Evolutionary conservation across 768 basidiomycete species (phyloP).

Genomic region (Cytidiella melzeri): DNA sequence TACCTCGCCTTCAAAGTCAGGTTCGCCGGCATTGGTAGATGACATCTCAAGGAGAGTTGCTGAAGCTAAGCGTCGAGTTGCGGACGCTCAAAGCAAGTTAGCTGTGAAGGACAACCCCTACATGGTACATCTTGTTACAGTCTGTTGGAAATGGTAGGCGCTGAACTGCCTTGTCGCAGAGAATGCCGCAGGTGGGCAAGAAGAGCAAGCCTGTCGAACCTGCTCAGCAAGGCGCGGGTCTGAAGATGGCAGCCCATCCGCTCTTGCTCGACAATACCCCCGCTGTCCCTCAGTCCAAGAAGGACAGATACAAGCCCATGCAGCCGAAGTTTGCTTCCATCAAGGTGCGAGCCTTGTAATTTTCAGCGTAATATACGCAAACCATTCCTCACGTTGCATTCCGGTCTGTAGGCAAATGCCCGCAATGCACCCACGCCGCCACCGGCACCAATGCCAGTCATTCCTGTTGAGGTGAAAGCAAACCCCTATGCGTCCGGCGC

Average conservation of each 20-base stretch:
- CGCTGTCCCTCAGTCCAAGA: conserved; percentile 61
- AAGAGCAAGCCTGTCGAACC: conserved; percentile 51
- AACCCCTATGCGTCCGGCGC: conserved; percentile 74
- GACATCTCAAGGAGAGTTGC: conserved; percentile 69
- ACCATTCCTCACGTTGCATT: too few species aligned
- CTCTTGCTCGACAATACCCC: conserved; percentile 67
- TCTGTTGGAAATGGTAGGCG: too few species aligned
- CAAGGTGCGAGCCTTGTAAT: conserved; percentile 43
- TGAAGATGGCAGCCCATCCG: conserved; percentile 90
- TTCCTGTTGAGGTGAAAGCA: conserved; percentile 35
- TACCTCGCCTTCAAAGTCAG: conserved; percentile 14
- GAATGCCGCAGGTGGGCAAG: conserved; percentile 48
- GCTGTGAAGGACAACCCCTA: conserved; percentile 82
- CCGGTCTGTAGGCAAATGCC: conserved; percentile 54
- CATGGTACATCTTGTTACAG: conserved; percentile 61
- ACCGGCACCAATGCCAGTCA: conserved; percentile 31
- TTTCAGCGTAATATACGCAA: background rate
- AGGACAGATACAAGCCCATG: conserved; percentile 96
- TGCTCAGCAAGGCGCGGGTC: conserved; percentile 71
- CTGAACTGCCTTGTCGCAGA: conserved; percentile 30
- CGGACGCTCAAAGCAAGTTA: conserved; percentile 72
- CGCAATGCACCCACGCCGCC: conserved; percentile 68
- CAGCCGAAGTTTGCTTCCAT: conserved; percentile 98
- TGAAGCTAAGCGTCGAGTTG: conserved; percentile 81
- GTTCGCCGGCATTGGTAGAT: conserved; percentile 44